A percentile compares a stretch with the other conserved stretches of the same genome.
Conservation (phyloP, 169 alveolate genomes). For the Plasmodium coatneyi region DNA sequence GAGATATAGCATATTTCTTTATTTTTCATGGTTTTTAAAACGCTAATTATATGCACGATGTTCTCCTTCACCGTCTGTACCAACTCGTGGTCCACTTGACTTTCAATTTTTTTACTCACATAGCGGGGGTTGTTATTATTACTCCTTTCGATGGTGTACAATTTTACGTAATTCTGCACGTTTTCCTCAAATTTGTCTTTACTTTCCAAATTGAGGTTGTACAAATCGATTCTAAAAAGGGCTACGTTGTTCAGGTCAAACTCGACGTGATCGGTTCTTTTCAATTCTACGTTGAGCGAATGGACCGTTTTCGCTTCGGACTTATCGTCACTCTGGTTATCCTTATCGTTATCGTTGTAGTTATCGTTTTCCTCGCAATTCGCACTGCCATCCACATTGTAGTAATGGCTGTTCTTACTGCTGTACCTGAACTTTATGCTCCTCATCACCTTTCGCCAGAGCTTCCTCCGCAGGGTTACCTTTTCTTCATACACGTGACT, state of each 20-base stretch:
- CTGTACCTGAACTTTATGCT: conserved; percentile 5
- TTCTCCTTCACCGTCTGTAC: conserved; percentile 40
- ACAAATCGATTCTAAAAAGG: conserved; percentile 41
- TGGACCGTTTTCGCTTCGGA: not conserved
- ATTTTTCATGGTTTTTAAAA: conserved; percentile 57
- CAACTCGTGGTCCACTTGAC: conserved; percentile 6
- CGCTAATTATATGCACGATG: conserved; percentile 17
- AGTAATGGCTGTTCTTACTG: not conserved
- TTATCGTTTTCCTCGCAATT: not conserved
- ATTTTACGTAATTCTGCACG: conserved; percentile 16
- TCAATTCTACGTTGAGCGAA: conserved; percentile 9
- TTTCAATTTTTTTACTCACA: conserved; percentile 51
- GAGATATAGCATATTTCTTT: conserved; percentile 57
- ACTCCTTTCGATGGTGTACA: conserved; percentile 46
- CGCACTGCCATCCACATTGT: not conserved
- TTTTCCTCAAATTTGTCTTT: not conserved
- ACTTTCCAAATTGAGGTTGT: conserved; percentile 14
- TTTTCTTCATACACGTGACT: not conserved
- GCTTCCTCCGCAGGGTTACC: not conserved
- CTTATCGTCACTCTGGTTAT: conserved; percentile 13
- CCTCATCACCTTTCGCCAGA: conserved; percentile 6
- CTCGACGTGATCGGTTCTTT: conserved; percentile 10
- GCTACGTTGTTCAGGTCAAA: conserved; percentile 61
- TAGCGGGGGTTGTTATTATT: conserved; percentile 8
- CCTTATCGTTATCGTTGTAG: not conserved